Conservation (phyloP, 2,329 filamentous ascomycete species). For the Phoma herbarum region DNA sequence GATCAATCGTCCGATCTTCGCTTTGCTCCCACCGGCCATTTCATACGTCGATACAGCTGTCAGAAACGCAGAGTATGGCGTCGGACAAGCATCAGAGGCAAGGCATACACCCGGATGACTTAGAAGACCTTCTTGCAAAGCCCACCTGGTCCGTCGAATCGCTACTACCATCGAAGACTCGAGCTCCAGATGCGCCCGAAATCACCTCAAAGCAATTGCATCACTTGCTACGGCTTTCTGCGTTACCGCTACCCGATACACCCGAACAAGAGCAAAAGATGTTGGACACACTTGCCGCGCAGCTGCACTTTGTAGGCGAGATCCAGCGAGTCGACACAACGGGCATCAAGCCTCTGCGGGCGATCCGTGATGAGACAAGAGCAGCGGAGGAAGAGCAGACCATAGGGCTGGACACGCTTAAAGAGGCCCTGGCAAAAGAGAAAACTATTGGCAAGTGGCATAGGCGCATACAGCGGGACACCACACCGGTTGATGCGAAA, state of each 20-base stretch:
- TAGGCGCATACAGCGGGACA: slow-evolving; percentile 59
- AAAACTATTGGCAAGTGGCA: slow-evolving; percentile 64
- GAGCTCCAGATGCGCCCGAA: slow-evolving; percentile 42
- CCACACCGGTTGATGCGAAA: slow-evolving; percentile 52
- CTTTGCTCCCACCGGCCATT: slow-evolving; percentile 16
- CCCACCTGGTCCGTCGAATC: slow-evolving; percentile 87
- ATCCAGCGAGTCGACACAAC: slow-evolving; percentile 81
- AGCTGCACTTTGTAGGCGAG: slow-evolving; percentile 89
- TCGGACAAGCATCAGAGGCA: slow-evolving; percentile 12
- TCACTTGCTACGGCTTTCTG: slow-evolving; percentile 88
- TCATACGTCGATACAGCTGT: slow-evolving; percentile 14
- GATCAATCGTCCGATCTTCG: slow-evolving; percentile 8
- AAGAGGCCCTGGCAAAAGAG: slow-evolving; percentile 67
- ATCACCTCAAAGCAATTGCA: slow-evolving; percentile 75
- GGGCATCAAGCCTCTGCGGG: slow-evolving; percentile 75
- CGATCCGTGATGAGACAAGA: slow-evolving; percentile 81
- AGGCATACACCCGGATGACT: slow-evolving; percentile 37
- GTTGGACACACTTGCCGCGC: slow-evolving; percentile 77
- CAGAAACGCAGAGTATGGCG: neutral
- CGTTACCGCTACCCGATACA: slow-evolving; percentile 76
- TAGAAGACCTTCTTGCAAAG: slow-evolving; percentile 63
- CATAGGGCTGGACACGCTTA: slow-evolving; percentile 66
- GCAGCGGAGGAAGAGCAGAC: slow-evolving; percentile 64
- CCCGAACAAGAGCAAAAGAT: slow-evolving; percentile 72
- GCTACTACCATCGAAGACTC: slow-evolving; percentile 65